Percentiles rank a stretch among this genome's conserved stretches.
Evolutionary conservation across 345 rosid genomes (phyloP).

Genomic region (Toxicodendron radicans): DNA sequence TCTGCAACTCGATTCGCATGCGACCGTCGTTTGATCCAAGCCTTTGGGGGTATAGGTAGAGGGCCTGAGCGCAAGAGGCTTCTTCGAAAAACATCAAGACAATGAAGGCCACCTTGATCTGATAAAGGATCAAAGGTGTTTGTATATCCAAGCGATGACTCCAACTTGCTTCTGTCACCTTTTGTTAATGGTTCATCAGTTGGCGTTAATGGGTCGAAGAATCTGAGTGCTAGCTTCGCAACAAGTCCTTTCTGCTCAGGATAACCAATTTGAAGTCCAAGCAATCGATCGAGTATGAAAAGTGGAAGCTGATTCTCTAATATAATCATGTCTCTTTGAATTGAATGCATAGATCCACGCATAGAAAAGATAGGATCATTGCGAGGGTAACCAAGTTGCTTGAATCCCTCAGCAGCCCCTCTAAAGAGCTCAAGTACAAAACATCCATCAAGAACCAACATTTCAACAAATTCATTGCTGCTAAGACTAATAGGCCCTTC

Average conservation of each 20-base stretch:
- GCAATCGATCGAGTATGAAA: constrained; percentile 59
- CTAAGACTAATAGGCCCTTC: constrained; percentile 53
- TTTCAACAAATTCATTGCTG: constrained; percentile 77
- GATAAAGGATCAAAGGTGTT: constrained; percentile 63
- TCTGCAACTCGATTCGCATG: constrained; percentile 61
- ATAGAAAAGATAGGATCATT: constrained; percentile 82
- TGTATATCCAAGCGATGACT: constrained; percentile 39
- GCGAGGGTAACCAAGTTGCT: constrained; percentile 61
- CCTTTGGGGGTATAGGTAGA: constrained; percentile 46
- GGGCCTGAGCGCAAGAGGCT: constrained; percentile 68
- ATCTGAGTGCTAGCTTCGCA: constrained; percentile 58
- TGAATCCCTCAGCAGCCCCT: constrained; percentile 74
- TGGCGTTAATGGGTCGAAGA: constrained; percentile 86
- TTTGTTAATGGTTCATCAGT: constrained; percentile 82
- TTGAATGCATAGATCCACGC: constrained; percentile 90
- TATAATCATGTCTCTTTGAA: constrained; percentile 90
- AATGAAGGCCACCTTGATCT: constrained; percentile 61
- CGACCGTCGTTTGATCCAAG: constrained; percentile 61
- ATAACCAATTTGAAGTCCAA: constrained; percentile 63
- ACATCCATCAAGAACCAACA: constrained; percentile 88
- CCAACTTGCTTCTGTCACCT: constrained; percentile 46
- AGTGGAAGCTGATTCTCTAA: constrained; percentile 83
- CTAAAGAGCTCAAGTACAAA: constrained; percentile 76
- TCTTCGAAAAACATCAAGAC: constrained; percentile 72
- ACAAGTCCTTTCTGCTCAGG: constrained; percentile 63